Base-by-base conservation (phyloP, 23 red algal species). In the Rhodosorus marinus region DNA sequence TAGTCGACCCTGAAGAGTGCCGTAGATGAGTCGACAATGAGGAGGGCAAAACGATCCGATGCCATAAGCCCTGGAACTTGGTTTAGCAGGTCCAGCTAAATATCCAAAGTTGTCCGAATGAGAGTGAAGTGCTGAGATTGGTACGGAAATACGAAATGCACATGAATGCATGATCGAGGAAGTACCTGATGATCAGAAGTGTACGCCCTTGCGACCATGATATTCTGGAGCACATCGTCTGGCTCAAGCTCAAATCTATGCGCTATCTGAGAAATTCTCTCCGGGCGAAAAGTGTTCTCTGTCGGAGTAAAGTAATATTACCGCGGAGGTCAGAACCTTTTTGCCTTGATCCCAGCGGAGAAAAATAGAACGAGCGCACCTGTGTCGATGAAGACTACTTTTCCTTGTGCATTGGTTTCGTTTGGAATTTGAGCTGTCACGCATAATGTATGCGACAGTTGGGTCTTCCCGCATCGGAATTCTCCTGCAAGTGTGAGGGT, bases 1-100 rank as follows among this genome's bases (percentile, higher is more conserved):
- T 83, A 93, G 55, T 93, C 86, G 2, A 82, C 76, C 22, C 86
- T 69, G 52, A 81, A 93, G 23, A 93, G 50, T 3, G 86, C 75
- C 32, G 86, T 93, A 0, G 86, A 76, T 27, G 86, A 93, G 74
- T 93, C 86, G 6, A 93, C 86, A n/a, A 93, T 83, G 6, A 82
- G 31, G 7, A 93, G 29, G 2, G 76, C 75, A 55, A 67, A 93
- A 0, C 57, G 69, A 6, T 80, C 75, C 0, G 67, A 56, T 9
- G 69, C 74, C 86, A 93, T 93, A 27, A 66, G 34, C 2, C 69
- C 75, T 22, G 86, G 55, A 25, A 80, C 79, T 45, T 93, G 73
- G 8, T 60, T 58, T 41, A 93, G 55, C 29, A 93, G 56, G 43
- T 93, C 86, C n/a, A 57, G n/a, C n/a, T n/a, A n/a, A n/a, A n/a